Percentiles rank a stretch among this genome's conserved stretches.
Evolutionary conservation across 2,329 filamentous ascomycete genomes (phyloP).

Genomic region (Fusarium anthophilum): DNA sequence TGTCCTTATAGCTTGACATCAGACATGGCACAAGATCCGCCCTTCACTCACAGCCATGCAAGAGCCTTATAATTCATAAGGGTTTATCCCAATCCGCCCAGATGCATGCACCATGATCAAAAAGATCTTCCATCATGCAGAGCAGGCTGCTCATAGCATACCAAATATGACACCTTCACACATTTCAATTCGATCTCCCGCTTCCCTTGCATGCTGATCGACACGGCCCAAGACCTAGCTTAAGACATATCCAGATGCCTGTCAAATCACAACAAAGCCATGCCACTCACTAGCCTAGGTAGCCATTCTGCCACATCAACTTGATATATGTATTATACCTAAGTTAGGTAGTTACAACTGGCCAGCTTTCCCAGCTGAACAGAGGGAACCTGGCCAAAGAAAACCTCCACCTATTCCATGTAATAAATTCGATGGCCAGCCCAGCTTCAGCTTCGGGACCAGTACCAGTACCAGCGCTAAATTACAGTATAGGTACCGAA

Average conservation of each 20-base stretch:
- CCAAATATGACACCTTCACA: slow-evolving; percentile 2
- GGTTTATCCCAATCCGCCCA: not conserved
- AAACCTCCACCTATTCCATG: not conserved
- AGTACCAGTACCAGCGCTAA: slow-evolving; percentile 2
- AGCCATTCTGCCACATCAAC: not conserved
- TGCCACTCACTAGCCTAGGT: not conserved
- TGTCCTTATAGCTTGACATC: not conserved
- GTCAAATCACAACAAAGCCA: slow-evolving; percentile 28
- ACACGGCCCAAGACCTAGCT: slow-evolving; percentile 8
- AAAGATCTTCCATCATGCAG: not conserved
- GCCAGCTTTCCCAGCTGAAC: slow-evolving; percentile 11
- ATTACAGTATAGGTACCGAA: not conserved
- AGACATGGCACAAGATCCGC: not conserved
- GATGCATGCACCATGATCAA: not conserved
- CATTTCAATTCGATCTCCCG: slow-evolving; percentile 2
- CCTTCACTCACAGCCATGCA: not conserved
- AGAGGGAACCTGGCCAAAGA: not conserved
- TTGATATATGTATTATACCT: not conserved
- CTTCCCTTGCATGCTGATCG: slow-evolving; percentile 34
- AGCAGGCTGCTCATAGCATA: not conserved
- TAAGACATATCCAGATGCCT: slow-evolving; percentile 3
- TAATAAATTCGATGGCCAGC: not conserved
- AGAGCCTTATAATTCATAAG: not conserved
- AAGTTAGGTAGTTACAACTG: not conserved
- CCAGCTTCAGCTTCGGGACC: slow-evolving; percentile 1